Conservation (phyloP, 1,284 basidiomycete genomes). For the Heimioporus retisporus region DNA sequence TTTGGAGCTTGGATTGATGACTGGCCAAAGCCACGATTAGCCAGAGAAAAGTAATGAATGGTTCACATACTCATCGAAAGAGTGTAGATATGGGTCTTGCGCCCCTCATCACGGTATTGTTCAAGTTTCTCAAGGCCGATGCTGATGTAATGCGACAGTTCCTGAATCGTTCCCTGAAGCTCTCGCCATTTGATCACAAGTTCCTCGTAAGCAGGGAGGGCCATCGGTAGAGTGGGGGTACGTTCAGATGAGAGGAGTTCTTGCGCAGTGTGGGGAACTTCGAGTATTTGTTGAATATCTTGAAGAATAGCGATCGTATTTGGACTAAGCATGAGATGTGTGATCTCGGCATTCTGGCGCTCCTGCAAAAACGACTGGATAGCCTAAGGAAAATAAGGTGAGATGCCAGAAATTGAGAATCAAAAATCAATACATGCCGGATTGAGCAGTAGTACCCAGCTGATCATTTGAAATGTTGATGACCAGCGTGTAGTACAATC, state of each 20-base stretch:
- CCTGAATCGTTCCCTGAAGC: not conserved
- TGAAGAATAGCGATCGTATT: no score
- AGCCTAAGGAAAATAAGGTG: no score
- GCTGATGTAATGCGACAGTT: not conserved
- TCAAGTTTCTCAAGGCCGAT: not conserved
- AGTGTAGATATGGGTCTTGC: not conserved
- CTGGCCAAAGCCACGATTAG: not conserved
- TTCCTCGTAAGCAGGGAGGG: not conserved
- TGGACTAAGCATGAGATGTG: no score
- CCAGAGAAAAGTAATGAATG: not conserved
- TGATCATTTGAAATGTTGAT: conserved; percentile 3
- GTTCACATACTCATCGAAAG: not conserved
- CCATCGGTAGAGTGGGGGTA: not conserved
- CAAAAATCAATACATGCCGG: not conserved
- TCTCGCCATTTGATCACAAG: not conserved
- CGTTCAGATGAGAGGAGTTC: conserved; percentile 1
- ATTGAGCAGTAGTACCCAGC: not conserved
- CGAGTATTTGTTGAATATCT: no score
- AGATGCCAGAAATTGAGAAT: no score
- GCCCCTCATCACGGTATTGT: not conserved
- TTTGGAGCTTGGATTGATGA: conserved; percentile 2
- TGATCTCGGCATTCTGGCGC: no score
- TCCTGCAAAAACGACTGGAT: no score
- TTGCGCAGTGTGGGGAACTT: not conserved
- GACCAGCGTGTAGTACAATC: not conserved